These are phyloP conservation scores for Metarhizium brunneum DNA, from an alignment of 2,329 filamentous ascomycete genomes.

Conservation along the genomic window DNA sequence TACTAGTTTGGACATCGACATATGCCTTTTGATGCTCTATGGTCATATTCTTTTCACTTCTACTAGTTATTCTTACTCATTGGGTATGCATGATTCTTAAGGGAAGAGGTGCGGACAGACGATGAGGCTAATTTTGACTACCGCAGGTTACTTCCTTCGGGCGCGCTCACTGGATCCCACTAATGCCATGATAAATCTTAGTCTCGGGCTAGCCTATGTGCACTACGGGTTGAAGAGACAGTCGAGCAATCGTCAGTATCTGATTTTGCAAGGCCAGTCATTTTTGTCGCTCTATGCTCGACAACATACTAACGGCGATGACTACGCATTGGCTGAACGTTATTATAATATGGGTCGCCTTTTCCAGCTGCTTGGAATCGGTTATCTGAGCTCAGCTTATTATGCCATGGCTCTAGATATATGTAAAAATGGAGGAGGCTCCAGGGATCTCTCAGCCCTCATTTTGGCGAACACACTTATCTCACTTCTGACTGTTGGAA, in stretches of 20 bases:
- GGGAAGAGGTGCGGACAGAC: constrained; percentile 1
- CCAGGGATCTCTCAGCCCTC: constrained; percentile 18
- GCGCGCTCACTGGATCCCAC: constrained; percentile 64
- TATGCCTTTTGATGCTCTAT: constrained; percentile 77
- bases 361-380: constrained; percentile 27
- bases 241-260: constrained; percentile 80
- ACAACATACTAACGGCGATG: constrained; percentile 3
- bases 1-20: constrained; percentile 47
- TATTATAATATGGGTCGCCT: constrained; percentile 29
- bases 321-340: constrained; percentile 18
- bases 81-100: constrained; percentile 39
- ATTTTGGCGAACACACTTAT: constrained; percentile 24
- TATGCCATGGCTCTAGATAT: constrained; percentile 42
- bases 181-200: constrained; percentile 72
- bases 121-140: background rate
- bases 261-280: constrained; percentile 73
- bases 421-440: constrained; percentile 1
- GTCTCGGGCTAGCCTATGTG: constrained; percentile 74
- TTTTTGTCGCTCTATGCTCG: constrained; percentile 51
- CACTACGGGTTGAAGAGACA: constrained; percentile 86
- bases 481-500: constrained; percentile 20
- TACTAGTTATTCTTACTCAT: constrained; percentile 70
- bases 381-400: constrained; percentile 54
- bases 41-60: constrained; percentile 82
- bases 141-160: constrained; percentile 68